Percentiles rank a stretch among this genome's conserved stretches.
These are phyloP conservation scores for Candida oleophila DNA, from an alignment of 805 yeast genomes.

Conservation along the genomic window DNA sequence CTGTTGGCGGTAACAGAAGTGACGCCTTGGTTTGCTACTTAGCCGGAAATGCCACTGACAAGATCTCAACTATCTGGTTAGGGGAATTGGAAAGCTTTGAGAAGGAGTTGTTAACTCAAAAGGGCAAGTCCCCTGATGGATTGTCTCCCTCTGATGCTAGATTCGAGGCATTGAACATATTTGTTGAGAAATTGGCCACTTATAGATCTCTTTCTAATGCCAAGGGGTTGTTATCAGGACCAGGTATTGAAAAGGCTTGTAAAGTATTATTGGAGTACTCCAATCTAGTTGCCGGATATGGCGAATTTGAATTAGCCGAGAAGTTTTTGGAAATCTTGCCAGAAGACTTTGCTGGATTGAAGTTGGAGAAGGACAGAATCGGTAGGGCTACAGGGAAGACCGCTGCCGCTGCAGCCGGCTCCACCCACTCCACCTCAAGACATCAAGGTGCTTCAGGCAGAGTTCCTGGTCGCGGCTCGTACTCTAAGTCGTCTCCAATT, in stretches of 20 bases:
- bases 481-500: constrained; percentile 5
- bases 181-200: constrained; percentile 80
- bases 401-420: constrained; percentile 7
- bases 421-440: constrained; percentile 8
- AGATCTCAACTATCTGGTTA: constrained; percentile 80
- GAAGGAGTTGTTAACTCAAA: constrained; percentile 32
- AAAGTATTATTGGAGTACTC: constrained; percentile 79
- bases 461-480: constrained; percentile 10
- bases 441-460: constrained; percentile 8
- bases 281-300: constrained; percentile 73
- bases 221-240: constrained; percentile 36
- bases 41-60: constrained; percentile 79
- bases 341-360: constrained; percentile 65
- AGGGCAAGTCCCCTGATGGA: constrained; percentile 41
- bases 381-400: constrained; percentile 53
- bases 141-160: constrained; percentile 78
- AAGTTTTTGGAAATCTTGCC: constrained; percentile 72
- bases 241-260: constrained; percentile 50
- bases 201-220: constrained; percentile 54
- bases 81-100: constrained; percentile 56
- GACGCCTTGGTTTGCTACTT: constrained; percentile 76
- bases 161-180: constrained; percentile 73
- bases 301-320: constrained; percentile 79
- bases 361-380: constrained; percentile 76
- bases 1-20: constrained; percentile 49